These are phyloP conservation scores for Taphrina confusa DNA, from an alignment of 1,139 yeast species.

Conservation along the genomic window DNA sequence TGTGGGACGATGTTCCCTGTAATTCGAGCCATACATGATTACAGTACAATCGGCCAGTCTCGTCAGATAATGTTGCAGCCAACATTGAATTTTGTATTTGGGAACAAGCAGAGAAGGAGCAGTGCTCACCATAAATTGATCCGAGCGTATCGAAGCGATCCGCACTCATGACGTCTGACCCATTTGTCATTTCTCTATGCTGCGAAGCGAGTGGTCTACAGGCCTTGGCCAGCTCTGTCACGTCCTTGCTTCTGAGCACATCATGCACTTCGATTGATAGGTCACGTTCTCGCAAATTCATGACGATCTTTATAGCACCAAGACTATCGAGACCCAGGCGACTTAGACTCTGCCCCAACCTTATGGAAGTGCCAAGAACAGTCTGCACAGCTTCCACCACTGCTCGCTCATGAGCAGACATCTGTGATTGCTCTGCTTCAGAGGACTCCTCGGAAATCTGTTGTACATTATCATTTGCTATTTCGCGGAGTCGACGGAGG, in stretches of 20 bases:
- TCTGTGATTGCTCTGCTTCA: too few species aligned
- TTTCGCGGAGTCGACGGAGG: not conserved
- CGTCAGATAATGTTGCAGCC: conserved; percentile 33
- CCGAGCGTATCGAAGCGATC: not conserved
- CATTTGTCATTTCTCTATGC: not conserved
- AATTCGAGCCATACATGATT: conserved; percentile 34
- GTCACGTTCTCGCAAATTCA: conserved; percentile 7
- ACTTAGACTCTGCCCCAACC: not conserved
- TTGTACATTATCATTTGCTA: too few species aligned
- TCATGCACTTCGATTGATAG: conserved; percentile 4
- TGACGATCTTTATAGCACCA: conserved; percentile 28
- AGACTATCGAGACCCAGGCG: conserved; percentile 21
- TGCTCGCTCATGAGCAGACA: too few species aligned
- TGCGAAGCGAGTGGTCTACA: not conserved
- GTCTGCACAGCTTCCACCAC: not conserved
- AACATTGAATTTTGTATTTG: conserved; percentile 39
- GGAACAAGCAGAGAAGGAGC: conserved; percentile 34
- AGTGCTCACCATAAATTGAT: not conserved
- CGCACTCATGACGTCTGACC: not conserved
- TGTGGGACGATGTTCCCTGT: not conserved
- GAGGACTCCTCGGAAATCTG: not conserved
- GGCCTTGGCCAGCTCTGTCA: not conserved
- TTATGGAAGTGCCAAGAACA: not conserved
- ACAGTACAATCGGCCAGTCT: conserved; percentile 35
- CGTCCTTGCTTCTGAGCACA: conserved; percentile 3